These are phyloP conservation scores for Pythium guiyangense DNA, from an alignment of 352 stramenopile genomes.

Conservation along the genomic window DNA sequence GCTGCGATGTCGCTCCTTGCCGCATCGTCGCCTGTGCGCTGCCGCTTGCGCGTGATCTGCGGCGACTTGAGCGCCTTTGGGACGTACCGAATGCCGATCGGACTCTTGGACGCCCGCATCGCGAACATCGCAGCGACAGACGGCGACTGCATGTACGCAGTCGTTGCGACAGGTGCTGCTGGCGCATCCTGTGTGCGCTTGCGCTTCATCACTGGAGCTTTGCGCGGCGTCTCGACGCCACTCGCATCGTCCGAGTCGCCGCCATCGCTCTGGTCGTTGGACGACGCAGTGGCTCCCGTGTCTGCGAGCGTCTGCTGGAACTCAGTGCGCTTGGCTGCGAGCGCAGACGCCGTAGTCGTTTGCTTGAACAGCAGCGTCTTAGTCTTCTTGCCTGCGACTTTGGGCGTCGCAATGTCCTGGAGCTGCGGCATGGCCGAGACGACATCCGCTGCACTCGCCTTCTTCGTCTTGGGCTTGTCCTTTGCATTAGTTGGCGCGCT, in stretches of 20 bases:
- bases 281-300: conserved; percentile 1
- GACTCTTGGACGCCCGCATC: conserved; percentile 18
- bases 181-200: conserved; percentile 19
- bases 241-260: conserved; percentile 16
- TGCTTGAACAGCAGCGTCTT: conserved; percentile 31
- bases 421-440: conserved; percentile 43
- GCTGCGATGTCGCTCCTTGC: not conserved
- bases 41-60: conserved; percentile 10
- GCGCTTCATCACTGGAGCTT: conserved; percentile 19
- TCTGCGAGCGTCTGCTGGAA: conserved; percentile 37
- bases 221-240: conserved; percentile 23
- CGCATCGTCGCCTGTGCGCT: conserved; percentile 4
- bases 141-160: conserved; percentile 12
- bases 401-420: conserved; percentile 63
- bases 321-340: conserved; percentile 38
- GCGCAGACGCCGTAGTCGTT: conserved; percentile 15
- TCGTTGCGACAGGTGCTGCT: not conserved
- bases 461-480: conserved; percentile 14
- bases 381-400: conserved; percentile 51
- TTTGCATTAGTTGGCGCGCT: conserved; percentile 1
- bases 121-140: conserved; percentile 14
- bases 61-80: conserved; percentile 17
- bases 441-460: conserved; percentile 39
- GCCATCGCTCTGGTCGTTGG: conserved; percentile 2
- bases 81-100: conserved; percentile 17